A percentile compares a stretch with the other conserved stretches of the same genome.
Conservation (phyloP, 1,139 yeast genomes). For the Scheffersomyces titani region DNA sequence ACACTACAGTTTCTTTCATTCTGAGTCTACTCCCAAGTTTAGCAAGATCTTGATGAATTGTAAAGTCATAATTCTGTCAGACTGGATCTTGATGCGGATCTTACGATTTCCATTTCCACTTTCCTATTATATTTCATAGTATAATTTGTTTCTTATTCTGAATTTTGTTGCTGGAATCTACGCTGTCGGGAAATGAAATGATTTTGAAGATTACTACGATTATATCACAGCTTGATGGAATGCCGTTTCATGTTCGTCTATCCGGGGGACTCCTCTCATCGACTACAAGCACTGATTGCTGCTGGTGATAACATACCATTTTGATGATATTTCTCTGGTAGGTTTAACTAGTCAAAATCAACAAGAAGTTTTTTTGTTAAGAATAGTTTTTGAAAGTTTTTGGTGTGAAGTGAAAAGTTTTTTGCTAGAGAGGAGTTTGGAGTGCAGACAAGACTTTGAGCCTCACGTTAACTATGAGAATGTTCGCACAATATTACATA, state of each 20-base stretch:
- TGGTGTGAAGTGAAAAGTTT: slow-evolving; percentile 2
- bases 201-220: not conserved
- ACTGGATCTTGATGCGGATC: too few relatives aligned
- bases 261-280: not conserved
- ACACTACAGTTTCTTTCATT: not conserved
- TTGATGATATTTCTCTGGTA: slow-evolving; percentile 28
- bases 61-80: not conserved
- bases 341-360: slow-evolving; percentile 4
- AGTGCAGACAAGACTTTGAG: not conserved
- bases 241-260: not conserved
- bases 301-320: slow-evolving; percentile 27
- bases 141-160: too few relatives aligned
- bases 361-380: slow-evolving; percentile 3
- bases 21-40: not conserved
- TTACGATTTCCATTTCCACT: not conserved
- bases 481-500: not conserved
- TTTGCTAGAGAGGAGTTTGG: slow-evolving; percentile 5
- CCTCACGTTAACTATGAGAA: slow-evolving; percentile 1
- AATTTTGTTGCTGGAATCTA: not conserved
- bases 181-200: not conserved
- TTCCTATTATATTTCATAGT: too few relatives aligned
- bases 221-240: not conserved
- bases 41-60: not conserved
- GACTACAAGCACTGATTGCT: not conserved
- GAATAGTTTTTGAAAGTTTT: not conserved